phyloP scores from a whole-genome alignment of 805 yeast species.

The Myxozyma geophila region DNA sequence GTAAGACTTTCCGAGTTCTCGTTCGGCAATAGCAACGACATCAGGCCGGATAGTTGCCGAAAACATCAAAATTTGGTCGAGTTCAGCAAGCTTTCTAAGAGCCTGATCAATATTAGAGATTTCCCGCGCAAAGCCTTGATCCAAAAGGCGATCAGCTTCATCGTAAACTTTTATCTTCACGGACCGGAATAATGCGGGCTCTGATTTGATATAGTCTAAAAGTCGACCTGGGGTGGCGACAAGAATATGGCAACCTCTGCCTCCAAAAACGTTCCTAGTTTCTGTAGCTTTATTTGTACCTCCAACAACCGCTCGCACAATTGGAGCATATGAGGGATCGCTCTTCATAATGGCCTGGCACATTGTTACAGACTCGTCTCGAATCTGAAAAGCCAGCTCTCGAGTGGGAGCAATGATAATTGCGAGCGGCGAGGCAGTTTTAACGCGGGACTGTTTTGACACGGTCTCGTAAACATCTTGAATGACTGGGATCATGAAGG shows the following conservation, averaged over 20 bases:
- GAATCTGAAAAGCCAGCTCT: constrained; percentile 90
- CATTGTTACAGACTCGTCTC: constrained; percentile 14
- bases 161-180: constrained; percentile 75
- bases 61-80: constrained; percentile 69
- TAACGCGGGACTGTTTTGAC: constrained; percentile 60
- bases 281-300: constrained; percentile 13
- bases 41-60: constrained; percentile 84
- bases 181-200: constrained; percentile 48
- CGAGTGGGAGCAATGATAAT: constrained; percentile 90
- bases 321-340: neutral
- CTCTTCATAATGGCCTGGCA: neutral
- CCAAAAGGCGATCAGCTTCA: constrained; percentile 89
- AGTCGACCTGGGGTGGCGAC: constrained; percentile 98
- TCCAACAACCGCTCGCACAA: constrained; percentile 21
- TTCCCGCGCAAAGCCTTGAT: constrained; percentile 75
- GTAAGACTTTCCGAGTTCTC: constrained; percentile 52
- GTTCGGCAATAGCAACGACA: constrained; percentile 69
- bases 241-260: constrained; percentile 91
- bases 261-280: constrained; percentile 3
- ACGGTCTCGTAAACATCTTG: constrained; percentile 65
- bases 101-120: constrained; percentile 60
- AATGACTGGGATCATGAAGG: constrained; percentile 82
- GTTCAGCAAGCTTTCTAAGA: constrained; percentile 48
- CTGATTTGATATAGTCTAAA: constrained; percentile 65
- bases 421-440: constrained; percentile 53